Percentiles rank a stretch among this genome's conserved stretches.
Evolutionary conservation across 108 stramenopile genomes (phyloP).

Genomic region (Pelagomonas calceolata): DNA sequence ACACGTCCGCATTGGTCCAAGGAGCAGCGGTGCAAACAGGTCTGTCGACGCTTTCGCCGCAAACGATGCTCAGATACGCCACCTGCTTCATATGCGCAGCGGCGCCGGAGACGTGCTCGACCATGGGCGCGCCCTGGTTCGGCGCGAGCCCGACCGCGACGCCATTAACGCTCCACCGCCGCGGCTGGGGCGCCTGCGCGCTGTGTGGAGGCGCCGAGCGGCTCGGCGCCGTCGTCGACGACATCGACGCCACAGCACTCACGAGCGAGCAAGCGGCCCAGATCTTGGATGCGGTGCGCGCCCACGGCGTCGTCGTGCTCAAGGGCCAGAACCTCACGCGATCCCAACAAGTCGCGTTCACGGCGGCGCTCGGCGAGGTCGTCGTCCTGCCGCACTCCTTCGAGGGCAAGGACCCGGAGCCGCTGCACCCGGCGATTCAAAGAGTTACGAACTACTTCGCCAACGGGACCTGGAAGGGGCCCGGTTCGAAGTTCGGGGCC

Average conservation of each 20-base stretch:
- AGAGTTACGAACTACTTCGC: not conserved
- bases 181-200: not conserved
- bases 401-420: constrained; percentile 1
- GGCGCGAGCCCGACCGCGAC: no score
- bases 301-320: not conserved
- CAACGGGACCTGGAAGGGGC: not conserved
- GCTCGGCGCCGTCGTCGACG: not conserved
- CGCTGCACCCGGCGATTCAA: not conserved
- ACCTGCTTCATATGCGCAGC: no score
- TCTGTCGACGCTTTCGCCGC: no score
- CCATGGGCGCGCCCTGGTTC: no score
- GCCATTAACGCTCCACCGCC: no score
- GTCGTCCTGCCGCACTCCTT: not conserved
- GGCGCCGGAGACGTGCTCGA: no score
- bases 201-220: not conserved
- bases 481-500: not conserved
- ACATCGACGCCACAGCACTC: not conserved
- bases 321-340: not conserved
- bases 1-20: no score
- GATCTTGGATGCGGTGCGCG: not conserved
- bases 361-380: not conserved
- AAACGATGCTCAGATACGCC: no score
- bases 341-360: not conserved
- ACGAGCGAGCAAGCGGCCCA: not conserved
- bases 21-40: no score